These are phyloP conservation scores for Candida pseudofarinosa DNA, from an alignment of 805 yeast genomes.

Conservation along the genomic window DNA sequence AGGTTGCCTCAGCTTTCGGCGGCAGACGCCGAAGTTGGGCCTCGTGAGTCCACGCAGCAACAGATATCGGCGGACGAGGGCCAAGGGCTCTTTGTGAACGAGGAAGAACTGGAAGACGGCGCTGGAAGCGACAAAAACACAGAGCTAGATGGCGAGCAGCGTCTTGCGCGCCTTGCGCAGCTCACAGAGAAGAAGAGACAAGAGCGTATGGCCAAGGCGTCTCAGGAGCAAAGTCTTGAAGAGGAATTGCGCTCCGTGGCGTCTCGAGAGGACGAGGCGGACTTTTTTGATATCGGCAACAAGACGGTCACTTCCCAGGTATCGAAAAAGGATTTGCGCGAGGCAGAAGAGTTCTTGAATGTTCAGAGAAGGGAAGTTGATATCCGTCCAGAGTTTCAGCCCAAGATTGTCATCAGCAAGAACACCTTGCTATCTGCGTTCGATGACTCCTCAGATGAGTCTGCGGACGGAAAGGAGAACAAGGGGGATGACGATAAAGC, in stretches of 20 bases:
- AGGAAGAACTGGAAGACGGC: background rate
- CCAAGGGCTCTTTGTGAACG: background rate
- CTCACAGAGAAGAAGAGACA: slow-evolving; percentile 17
- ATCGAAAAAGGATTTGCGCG: slow-evolving; percentile 21
- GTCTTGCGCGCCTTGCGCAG: slow-evolving; percentile 12
- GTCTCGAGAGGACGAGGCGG: slow-evolving; percentile 39
- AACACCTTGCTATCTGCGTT: slow-evolving; percentile 32
- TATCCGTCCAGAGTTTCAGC: slow-evolving; percentile 29
- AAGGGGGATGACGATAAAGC: slow-evolving; percentile 6
- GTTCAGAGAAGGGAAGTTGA: slow-evolving; percentile 27
- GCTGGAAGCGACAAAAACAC: background rate
- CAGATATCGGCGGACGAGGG: background rate
- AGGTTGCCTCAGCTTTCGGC: slow-evolving; percentile 31
- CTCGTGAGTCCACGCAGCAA: background rate
- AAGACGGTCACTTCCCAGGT: slow-evolving; percentile 16
- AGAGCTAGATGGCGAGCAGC: slow-evolving; percentile 8
- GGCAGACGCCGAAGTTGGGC: slow-evolving; percentile 12
- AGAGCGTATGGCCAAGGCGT: slow-evolving; percentile 13
- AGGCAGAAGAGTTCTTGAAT: slow-evolving; percentile 30
- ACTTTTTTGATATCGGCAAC: slow-evolving; percentile 21
- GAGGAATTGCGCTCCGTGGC: slow-evolving; percentile 30
- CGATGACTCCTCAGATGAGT: slow-evolving; percentile 15
- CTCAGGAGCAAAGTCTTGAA: slow-evolving; percentile 17
- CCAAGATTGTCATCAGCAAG: slow-evolving; percentile 24
- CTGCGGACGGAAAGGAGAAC: slow-evolving; percentile 10